Evolutionary conservation across 2,329 filamentous ascomycete species (phyloP), one percentile per base, ranked within the genome.

Genomic region (Epichloe bromicola): DNA sequence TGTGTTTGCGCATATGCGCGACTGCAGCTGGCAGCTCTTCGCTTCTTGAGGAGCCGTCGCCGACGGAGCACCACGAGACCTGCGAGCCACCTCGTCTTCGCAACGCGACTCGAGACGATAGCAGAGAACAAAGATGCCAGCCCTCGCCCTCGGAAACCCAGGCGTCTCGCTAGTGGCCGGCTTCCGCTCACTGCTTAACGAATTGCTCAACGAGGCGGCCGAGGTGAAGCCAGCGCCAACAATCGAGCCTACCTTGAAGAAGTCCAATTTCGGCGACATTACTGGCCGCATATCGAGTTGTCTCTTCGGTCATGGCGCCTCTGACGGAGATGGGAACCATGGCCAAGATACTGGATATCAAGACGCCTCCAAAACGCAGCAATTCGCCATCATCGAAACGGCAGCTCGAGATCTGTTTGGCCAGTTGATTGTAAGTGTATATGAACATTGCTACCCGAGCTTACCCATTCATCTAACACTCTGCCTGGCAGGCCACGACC

Each of bases 391-490:
- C 20, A 80, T 95, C 45, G 93, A 97, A 67, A 89, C 85, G 17
- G 89, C 88, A 11, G 86, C 85, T 48, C 83, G 88, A 60, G 80
- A 85, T 59, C 78, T 86, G 46, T 94, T 97, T 68, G 88, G 88
- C 67, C 74, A 78, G 55, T 73, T 88, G 54, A 77, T 95, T 64
- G 88, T 93, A 70, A 73, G 84, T 48, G 37, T 23, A 30, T 46
- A 11, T 10, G 36, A 17, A 36, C 17, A 23, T 8, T 45, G n/a
- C 17, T 15, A 12, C 19, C 23, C n/a, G 15, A 33, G 36, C 34
- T 5, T 26, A 34, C 14, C 4, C 6, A 17, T 23, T 19, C n/a
- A 14, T 37, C 37, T 48, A 30, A 54, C 19, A 30, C 34, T 26
- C 14, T 37, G 56, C 62, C 56, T 60, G 55, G 55, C 59, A 91